A percentile compares a stretch with the other conserved stretches of the same genome.
Evolutionary conservation across 2,329 filamentous ascomycete genomes (phyloP).

Genomic region (Microcyclosporella mali): DNA sequence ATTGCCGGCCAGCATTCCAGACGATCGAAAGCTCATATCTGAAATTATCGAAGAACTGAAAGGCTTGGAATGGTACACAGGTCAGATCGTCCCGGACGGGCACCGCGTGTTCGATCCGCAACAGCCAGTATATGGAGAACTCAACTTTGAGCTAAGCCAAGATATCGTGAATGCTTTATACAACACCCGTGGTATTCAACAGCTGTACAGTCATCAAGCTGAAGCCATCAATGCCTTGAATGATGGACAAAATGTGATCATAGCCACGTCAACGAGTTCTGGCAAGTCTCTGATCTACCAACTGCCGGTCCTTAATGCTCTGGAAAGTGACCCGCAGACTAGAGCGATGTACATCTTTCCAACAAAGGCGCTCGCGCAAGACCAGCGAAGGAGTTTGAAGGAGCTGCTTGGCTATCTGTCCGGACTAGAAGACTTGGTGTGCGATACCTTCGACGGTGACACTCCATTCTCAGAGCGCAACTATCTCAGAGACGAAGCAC

Average conservation of each 20-base stretch:
- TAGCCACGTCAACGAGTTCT: conserved; percentile 91
- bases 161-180: conserved; percentile 92
- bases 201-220: conserved; percentile 85
- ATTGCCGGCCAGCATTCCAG: conserved; percentile 67
- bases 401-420: conserved; percentile 78
- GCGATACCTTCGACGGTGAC: conserved; percentile 95
- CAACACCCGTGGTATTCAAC: conserved; percentile 79
- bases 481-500: conserved; percentile 74
- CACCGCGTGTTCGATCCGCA: conserved; percentile 88
- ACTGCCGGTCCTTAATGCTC: conserved; percentile 77
- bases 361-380: conserved; percentile 91
- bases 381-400: conserved; percentile 81
- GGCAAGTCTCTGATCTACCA: conserved; percentile 99
- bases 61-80: conserved; percentile 76
- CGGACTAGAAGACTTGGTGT: conserved; percentile 65
- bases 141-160: conserved; percentile 83
- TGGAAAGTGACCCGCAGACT: conserved; percentile 70
- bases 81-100: conserved; percentile 87
- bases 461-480: conserved; percentile 77
- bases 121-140: conserved; percentile 70
- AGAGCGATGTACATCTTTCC: conserved; percentile 97
- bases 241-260: conserved; percentile 77
- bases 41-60: conserved; percentile 84
- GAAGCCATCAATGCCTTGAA: conserved; percentile 87
- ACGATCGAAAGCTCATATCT: conserved; percentile 69